Conservation (phyloP, 106 monocot genomes). For the Amphibolis antarctica region DNA sequence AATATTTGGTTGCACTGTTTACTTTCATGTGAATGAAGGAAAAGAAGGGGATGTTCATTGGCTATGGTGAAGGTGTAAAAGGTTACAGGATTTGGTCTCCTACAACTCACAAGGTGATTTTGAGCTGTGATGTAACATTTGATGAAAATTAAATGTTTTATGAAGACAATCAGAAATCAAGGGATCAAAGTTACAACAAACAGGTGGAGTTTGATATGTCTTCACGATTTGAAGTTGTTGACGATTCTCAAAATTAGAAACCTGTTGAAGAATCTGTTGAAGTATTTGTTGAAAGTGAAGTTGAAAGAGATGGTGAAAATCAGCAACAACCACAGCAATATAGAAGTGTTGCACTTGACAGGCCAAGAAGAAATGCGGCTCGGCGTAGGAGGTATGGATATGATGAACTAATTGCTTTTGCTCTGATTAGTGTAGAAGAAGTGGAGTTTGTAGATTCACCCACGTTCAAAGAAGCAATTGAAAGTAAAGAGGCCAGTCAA, state of each 20-base stretch:
- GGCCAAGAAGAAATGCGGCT: background rate
- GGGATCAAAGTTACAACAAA: no score
- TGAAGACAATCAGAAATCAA: background rate
- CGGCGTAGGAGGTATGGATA: background rate
- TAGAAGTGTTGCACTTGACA: background rate
- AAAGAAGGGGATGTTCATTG: background rate
- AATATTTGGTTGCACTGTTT: conserved; percentile 1
- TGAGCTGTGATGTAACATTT: background rate
- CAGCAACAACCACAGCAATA: no score
- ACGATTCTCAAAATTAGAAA: background rate
- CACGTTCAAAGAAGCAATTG: background rate
- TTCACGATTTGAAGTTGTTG: background rate
- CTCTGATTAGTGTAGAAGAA: background rate
- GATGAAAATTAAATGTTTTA: background rate
- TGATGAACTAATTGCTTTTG: background rate
- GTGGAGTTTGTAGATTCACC: background rate
- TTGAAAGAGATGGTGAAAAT: background rate
- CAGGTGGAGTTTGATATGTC: background rate
- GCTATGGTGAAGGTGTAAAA: background rate
- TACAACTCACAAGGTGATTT: background rate
- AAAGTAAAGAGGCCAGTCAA: background rate
- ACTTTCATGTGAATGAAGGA: conserved; percentile 2
- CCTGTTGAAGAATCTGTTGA: background rate
- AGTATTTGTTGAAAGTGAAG: background rate
- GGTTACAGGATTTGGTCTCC: background rate